These are phyloP conservation scores for Cladophialophora psammophila DNA, from an alignment of 2,329 filamentous ascomycete genomes.

Conservation along the genomic window DNA sequence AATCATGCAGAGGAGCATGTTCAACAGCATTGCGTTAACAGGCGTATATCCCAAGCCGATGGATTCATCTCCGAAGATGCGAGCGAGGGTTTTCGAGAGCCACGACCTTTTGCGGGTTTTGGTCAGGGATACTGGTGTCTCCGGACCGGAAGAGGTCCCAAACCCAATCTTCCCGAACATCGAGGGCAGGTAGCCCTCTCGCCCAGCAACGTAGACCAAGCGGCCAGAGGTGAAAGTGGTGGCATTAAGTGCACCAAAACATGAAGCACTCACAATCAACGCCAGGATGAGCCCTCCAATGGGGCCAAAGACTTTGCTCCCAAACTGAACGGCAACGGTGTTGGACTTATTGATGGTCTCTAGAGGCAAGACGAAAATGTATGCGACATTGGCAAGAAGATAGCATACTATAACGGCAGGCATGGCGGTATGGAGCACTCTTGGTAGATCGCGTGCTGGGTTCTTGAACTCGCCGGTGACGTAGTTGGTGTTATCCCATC, in stretches of 20 bases:
- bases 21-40: conserved; percentile 88
- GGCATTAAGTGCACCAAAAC: conserved; percentile 93
- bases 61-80: conserved; percentile 76
- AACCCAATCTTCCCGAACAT: conserved; percentile 85
- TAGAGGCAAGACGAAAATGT: conserved; percentile 90
- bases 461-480: conserved; percentile 97
- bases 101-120: conserved; percentile 59
- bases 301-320: conserved; percentile 85
- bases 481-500: conserved; percentile 99
- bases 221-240: conserved; percentile 92
- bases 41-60: conserved; percentile 89
- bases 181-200: conserved; percentile 89
- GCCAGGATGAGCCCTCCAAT: conserved; percentile 83
- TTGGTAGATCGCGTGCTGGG: conserved; percentile 84
- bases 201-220: conserved; percentile 90
- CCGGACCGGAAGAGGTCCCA: conserved; percentile 46
- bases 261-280: conserved; percentile 86
- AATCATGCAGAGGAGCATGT: conserved; percentile 72
- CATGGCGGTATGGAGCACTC: conserved; percentile 96
- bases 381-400: conserved; percentile 87
- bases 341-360: conserved; percentile 83
- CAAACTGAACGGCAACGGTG: conserved; percentile 95
- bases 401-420: conserved; percentile 91
- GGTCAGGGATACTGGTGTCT: conserved; percentile 41
- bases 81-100: conserved; percentile 65